Conservation (phyloP, 495 filamentous ascomycete species). For the Acidiella bohemica region DNA sequence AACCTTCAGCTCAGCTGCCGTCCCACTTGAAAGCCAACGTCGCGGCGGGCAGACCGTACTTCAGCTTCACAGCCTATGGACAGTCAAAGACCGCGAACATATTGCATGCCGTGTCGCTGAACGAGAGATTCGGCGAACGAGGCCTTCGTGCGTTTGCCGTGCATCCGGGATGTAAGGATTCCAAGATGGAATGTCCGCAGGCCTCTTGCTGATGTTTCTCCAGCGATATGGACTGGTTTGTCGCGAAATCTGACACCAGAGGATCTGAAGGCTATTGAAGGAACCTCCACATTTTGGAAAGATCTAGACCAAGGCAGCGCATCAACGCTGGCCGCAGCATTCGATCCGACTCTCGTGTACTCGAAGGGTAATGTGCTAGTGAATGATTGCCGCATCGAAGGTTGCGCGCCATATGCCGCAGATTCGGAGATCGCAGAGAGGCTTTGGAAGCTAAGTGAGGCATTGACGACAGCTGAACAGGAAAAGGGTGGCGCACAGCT, state of each 20-base stretch:
- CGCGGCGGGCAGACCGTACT: constrained; percentile 4
- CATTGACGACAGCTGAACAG: too few species aligned
- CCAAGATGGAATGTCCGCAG: not conserved
- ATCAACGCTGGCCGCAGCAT: constrained; percentile 34
- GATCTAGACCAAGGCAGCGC: constrained; percentile 29
- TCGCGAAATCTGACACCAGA: constrained; percentile 5
- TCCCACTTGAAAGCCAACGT: constrained; percentile 4
- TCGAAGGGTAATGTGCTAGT: constrained; percentile 14
- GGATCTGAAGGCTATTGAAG: constrained; percentile 10
- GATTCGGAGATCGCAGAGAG: constrained; percentile 33
- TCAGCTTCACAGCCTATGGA: constrained; percentile 21
- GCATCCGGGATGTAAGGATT: constrained; percentile 26
- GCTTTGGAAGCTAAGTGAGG: constrained; percentile 38
- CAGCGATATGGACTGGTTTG: constrained; percentile 29
- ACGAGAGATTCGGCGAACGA: constrained; percentile 20
- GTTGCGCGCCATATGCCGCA: constrained; percentile 21
- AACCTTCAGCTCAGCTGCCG: constrained; percentile 4
- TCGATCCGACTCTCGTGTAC: constrained; percentile 32
- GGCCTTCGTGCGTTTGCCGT: constrained; percentile 25
- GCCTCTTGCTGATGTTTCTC: constrained; percentile 8
- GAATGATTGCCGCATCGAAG: constrained; percentile 29
- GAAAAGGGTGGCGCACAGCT: too few species aligned
- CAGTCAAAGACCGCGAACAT: constrained; percentile 28
- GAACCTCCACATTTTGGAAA: constrained; percentile 18
- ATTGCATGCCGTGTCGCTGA: constrained; percentile 21